Conservation (phyloP, 1,284 basidiomycete species). For the Flammula alnicola region DNA sequence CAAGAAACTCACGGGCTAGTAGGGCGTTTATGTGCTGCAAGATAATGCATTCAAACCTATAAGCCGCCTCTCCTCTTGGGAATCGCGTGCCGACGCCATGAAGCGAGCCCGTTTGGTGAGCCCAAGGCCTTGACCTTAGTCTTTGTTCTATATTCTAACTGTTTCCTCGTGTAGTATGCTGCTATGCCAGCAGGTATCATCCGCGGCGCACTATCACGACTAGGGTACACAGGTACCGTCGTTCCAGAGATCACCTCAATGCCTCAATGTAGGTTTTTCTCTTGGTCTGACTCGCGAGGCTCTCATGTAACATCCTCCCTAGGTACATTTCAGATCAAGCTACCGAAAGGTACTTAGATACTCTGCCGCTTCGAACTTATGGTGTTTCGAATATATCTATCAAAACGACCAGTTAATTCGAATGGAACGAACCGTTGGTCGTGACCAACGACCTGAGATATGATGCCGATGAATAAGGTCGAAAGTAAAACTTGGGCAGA, state of each 20-base stretch:
- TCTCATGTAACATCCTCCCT: constrained; percentile 5
- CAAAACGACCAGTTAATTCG: no score
- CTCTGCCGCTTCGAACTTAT: background rate
- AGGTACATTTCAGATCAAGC: constrained; percentile 84
- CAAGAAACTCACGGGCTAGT: background rate
- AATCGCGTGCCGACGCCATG: constrained; percentile 76
- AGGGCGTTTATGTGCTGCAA: constrained; percentile 95
- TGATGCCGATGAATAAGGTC: no score
- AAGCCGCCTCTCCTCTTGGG: constrained; percentile 76
- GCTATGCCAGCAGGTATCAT: constrained; percentile 83
- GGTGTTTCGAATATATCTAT: background rate
- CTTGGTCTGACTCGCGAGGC: constrained; percentile 1
- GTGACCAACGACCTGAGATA: no score
- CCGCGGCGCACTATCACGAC: constrained; percentile 76
- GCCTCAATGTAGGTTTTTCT: constrained; percentile 74
- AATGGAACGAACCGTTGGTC: no score
- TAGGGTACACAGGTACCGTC: constrained; percentile 80
- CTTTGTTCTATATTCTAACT: background rate
- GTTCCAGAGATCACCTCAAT: constrained; percentile 78
- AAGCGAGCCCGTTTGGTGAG: constrained; percentile 73
- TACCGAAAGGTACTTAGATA: constrained; percentile 57
- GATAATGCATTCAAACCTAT: constrained; percentile 91
- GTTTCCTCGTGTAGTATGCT: constrained; percentile 59
- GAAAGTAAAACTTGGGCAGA: no score
- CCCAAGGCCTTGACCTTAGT: background rate